Base-by-base conservation (phyloP, 495 filamentous ascomycete species). In the Penicillium fimorum region DNA sequence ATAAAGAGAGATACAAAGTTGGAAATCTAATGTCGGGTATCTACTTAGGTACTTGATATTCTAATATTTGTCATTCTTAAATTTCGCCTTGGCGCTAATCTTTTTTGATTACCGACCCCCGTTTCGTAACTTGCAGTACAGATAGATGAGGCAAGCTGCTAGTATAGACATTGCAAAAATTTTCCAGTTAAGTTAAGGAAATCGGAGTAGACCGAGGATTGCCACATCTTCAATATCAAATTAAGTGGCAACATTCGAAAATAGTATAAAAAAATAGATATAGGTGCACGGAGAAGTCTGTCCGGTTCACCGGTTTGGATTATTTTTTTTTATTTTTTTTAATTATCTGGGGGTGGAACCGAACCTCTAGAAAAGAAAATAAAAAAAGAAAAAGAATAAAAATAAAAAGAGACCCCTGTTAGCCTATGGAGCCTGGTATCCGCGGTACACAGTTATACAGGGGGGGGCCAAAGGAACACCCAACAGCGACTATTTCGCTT, bases 391-490 rank as follows among this genome's bases (percentile, higher is more conserved):
- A 27, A 27, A 27, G 3, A 27, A 4, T 3, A 7, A 27, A 27
- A 27, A 27, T 3, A 7, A 27, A 42, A 51, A 41, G 30, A 17
- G 22, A 47, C 53, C 56, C 57, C 62, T 65, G 58, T 58, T 64
- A 61, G 55, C 43, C 51, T 53, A 44, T 53, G 30, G 47, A 57
- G 57, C 48, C 55, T 66, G 62, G 22, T 68, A 68, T 66, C 65
- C 57, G 63, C 61, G 61, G 61, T 68, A 68, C 59, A 63, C 62
- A 54, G 49, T 58, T 47, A 55, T 53, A 58, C 46, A 55, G 47
- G 55, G 49, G 55, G 49, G 63, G 58, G 63, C 63, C 66, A 64
- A 66, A 57, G 66, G 56, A 53, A 52, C 56, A 65, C 62, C 65
- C 65, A 68, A 68, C 59, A 62, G 55, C 22, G 17, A 37, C 55